Conservation (phyloP, 225 moss, liverwort and hornwort species). For the Ulota crispa region DNA sequence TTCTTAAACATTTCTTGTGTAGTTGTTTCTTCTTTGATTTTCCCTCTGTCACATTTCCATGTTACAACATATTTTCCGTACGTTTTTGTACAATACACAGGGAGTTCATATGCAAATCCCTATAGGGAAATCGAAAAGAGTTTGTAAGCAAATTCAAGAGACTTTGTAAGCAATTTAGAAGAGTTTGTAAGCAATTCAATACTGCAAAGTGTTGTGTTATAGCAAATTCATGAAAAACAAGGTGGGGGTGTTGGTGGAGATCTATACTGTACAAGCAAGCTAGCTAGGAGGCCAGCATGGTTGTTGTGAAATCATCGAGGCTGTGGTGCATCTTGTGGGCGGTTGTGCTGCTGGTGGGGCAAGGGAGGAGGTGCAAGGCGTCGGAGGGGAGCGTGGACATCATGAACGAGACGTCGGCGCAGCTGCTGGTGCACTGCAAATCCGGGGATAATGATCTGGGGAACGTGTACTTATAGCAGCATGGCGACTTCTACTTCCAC, state of each 20-base stretch:
- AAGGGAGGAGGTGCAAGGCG: not conserved
- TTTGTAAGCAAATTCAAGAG: no score
- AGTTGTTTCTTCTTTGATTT: no score
- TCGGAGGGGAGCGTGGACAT: constrained; percentile 33
- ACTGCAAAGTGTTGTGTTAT: no score
- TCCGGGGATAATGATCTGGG: constrained; percentile 41
- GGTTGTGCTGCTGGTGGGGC: not conserved
- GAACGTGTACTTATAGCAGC: constrained; percentile 26
- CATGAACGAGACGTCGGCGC: constrained; percentile 29
- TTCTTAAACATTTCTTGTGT: no score
- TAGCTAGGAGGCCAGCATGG: not conserved
- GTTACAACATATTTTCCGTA: no score
- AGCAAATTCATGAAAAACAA: no score
- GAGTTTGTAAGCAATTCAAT: no score
- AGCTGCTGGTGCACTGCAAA: constrained; percentile 36
- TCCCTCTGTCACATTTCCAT: no score
- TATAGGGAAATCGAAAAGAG: no score
- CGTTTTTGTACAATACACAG: no score
- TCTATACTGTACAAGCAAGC: not conserved
- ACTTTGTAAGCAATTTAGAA: no score
- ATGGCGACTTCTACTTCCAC: constrained; percentile 38
- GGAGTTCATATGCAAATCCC: no score
- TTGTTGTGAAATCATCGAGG: not conserved
- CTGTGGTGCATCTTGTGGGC: not conserved
- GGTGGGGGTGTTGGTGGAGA: not conserved